Base-by-base conservation (phyloP, 78 protist genomes). In the Speleostelium caveatum region DNA sequence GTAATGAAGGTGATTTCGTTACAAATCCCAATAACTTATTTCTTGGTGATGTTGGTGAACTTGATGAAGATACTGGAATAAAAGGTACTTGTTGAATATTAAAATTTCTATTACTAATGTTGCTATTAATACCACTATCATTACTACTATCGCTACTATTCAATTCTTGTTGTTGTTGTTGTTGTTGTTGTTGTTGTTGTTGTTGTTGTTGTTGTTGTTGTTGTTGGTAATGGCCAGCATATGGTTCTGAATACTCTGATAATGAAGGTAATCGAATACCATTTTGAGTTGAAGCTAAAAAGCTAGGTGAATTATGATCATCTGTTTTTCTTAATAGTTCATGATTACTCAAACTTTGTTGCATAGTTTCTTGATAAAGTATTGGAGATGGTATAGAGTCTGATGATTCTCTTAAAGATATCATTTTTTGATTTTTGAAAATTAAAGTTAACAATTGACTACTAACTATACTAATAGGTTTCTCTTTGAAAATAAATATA, bases 221-320 rank as follows among this genome's bases (percentile, higher is more conserved):
- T 24, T 1, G 35, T 26, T n/a, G 28, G 26, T 62, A 62, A 30
- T 33, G 33, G 19, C 32, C 53, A 32, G 51, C 36, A n/a, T n/a
- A n/a, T n/a, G n/a, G 32, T 24, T 35, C 45, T 65, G 51, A 65
- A 22, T 36, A n/a, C 12, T 68, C 75, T 16, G 56, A n/a, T 4
- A 68, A 68, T 19, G 68, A 8, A 1, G 73, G 72, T 28, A 69
- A 60, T 26, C 30, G 21, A 2, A 42, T 19, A 12, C 62, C 10
- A 41, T 58, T 51, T n/a, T 79, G 89, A 3, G 89, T 51, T 4
- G 89, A 66, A 2, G 63, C 30, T 35, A 79, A 35, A 67, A 66
- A 79, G 41, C 67, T 79, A 53, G 89, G 89, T 38, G 89, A 79
- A 39, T 79, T 67, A 51, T 45, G 78, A 24, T n/a, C 30, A 19